Evolutionary conservation across 176 grass and related monocot species (phyloP).

Genomic region (Alopecurus myosuroides): DNA sequence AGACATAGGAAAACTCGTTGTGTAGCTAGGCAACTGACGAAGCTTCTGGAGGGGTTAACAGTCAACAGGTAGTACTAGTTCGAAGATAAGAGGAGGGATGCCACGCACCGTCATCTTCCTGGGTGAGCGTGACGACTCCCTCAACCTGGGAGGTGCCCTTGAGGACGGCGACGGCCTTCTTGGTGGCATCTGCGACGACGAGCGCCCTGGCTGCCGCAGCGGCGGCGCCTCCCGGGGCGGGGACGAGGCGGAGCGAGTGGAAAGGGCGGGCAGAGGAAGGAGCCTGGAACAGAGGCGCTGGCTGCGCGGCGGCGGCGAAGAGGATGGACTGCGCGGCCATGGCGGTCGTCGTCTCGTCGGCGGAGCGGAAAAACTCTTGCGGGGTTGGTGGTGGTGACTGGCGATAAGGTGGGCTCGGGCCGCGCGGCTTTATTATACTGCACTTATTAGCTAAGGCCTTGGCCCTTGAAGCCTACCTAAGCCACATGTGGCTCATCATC

Average conservation of each 20-base stretch:
- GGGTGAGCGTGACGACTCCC: slow-evolving; percentile 75
- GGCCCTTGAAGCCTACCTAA: background rate
- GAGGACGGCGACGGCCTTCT: slow-evolving; percentile 86
- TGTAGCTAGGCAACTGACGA: background rate
- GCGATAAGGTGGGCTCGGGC: slow-evolving; percentile 33
- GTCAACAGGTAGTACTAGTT: background rate
- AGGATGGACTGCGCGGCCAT: slow-evolving; percentile 71
- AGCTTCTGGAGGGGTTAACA: background rate
- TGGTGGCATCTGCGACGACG: slow-evolving; percentile 54
- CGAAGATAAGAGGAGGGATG: background rate
- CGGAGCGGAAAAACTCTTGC: background rate
- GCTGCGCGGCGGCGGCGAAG: slow-evolving; percentile 25
- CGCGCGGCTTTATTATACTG: background rate
- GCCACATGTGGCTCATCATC: background rate
- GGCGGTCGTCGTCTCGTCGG: slow-evolving; percentile 17
- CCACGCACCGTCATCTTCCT: slow-evolving; percentile 71
- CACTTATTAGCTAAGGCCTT: background rate
- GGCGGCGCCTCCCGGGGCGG: background rate
- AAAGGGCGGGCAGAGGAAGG: slow-evolving; percentile 74
- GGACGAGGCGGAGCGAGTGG: slow-evolving; percentile 38
- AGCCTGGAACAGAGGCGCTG: background rate
- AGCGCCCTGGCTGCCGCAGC: slow-evolving; percentile 23
- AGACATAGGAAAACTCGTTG: background rate
- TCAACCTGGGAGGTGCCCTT: slow-evolving; percentile 80
- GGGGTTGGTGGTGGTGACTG: background rate